Evolutionary conservation across 2,329 filamentous ascomycete genomes (phyloP).

Genomic region (Rhynchosporium graminicola): DNA sequence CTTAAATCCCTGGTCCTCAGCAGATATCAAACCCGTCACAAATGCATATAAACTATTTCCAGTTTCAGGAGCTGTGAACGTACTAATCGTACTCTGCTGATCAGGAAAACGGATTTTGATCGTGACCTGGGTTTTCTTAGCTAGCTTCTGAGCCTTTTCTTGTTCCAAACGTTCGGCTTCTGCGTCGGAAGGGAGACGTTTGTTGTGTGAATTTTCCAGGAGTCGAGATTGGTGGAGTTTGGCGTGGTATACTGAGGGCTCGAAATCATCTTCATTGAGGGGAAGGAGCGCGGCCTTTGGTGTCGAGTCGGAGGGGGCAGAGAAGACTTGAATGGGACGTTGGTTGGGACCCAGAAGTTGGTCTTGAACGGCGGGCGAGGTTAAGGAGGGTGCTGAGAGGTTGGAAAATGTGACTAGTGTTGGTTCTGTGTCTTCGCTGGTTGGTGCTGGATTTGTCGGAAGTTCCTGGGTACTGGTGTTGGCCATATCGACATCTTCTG

Average conservation of each 20-base stretch:
- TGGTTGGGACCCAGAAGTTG: slow-evolving; percentile 38
- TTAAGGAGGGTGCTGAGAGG: slow-evolving; percentile 16
- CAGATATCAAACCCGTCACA: slow-evolving; percentile 70
- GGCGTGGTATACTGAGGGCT: slow-evolving; percentile 73
- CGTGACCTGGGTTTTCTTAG: slow-evolving; percentile 66
- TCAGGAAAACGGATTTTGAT: slow-evolving; percentile 89
- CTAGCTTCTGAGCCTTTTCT: slow-evolving; percentile 64
- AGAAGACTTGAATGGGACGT: slow-evolving; percentile 69
- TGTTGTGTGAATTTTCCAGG: slow-evolving; percentile 64
- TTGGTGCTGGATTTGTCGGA: slow-evolving; percentile 13
- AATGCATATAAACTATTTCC: slow-evolving; percentile 72
- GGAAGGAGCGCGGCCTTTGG: slow-evolving; percentile 71
- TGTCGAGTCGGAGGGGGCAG: slow-evolving; percentile 71
- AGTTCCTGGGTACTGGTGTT: slow-evolving; percentile 10
- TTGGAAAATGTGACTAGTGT: slow-evolving; percentile 20
- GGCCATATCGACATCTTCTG: slow-evolving; percentile 20
- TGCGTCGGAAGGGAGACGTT: slow-evolving; percentile 76
- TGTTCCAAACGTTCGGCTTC: slow-evolving; percentile 73
- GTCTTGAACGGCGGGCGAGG: neutral
- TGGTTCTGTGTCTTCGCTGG: slow-evolving; percentile 14
- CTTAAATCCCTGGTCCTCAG: slow-evolving; percentile 66
- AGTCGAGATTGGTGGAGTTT: slow-evolving; percentile 73
- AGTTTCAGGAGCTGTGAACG: slow-evolving; percentile 68
- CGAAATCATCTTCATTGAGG: slow-evolving; percentile 74
- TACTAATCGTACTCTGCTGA: slow-evolving; percentile 73